A percentile compares a stretch with the other conserved stretches of the same genome.
Conservation (phyloP, 2,329 filamentous ascomycete species). For the Nemania sp. region DNA sequence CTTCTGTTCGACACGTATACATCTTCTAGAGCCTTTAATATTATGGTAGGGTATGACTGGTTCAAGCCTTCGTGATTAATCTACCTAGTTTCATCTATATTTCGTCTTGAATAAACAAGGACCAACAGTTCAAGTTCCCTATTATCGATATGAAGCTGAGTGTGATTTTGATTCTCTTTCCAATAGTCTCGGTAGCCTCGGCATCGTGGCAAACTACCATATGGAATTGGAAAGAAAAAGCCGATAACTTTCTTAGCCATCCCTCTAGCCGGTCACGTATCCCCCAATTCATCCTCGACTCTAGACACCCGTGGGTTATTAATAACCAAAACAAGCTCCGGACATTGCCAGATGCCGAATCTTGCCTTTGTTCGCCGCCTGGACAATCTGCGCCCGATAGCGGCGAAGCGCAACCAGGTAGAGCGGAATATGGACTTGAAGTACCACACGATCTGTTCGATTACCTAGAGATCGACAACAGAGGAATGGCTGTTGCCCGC, state of each 20-base stretch:
- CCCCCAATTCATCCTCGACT: conserved; percentile 27
- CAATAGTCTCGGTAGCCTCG: neutral
- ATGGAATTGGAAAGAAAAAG: conserved; percentile 13
- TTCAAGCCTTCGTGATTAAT: neutral
- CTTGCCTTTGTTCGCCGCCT: conserved; percentile 17
- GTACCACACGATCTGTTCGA: conserved; percentile 28
- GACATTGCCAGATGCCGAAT: conserved; percentile 16
- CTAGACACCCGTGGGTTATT: conserved; percentile 23
- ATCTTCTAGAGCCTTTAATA: neutral
- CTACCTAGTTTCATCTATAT: neutral
- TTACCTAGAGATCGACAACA: conserved; percentile 24
- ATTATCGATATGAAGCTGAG: neutral
- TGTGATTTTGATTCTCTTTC: neutral
- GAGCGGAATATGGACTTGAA: neutral
- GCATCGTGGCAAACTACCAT: neutral
- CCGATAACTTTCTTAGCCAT: conserved; percentile 4
- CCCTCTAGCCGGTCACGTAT: conserved; percentile 20
- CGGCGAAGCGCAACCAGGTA: no score
- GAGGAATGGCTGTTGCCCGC: neutral
- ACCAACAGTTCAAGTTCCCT: neutral
- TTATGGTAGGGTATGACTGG: neutral
- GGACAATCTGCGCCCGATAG: neutral
- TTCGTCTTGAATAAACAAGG: neutral
- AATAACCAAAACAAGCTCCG: conserved; percentile 17
- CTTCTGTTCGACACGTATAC: neutral